Percentiles rank a stretch among this genome's conserved stretches.
phyloP scores from a whole-genome alignment of 2,329 filamentous ascomycete species.

The Seiridium unicorne region DNA sequence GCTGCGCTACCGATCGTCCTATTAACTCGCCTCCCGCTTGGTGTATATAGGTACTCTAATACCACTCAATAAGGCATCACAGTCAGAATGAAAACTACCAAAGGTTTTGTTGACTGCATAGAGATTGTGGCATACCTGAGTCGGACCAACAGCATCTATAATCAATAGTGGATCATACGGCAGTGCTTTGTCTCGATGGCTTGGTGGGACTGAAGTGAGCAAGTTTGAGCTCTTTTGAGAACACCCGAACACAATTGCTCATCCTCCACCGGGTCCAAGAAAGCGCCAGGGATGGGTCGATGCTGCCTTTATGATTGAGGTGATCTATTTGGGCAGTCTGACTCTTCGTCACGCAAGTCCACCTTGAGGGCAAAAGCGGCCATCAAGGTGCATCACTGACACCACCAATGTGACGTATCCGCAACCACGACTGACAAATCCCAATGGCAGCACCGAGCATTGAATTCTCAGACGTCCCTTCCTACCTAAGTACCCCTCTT shows the following conservation, averaged over 20 bases:
- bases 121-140: too few species aligned
- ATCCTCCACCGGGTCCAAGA: too few species aligned
- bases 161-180: too few species aligned
- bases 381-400: constrained; percentile 1
- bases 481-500: not conserved
- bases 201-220: constrained; percentile 18
- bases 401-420: not conserved
- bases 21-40: too few species aligned
- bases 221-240: constrained; percentile 25
- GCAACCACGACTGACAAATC: not conserved
- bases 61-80: too few species aligned
- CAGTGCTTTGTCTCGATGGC: too few species aligned
- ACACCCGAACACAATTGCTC: not conserved
- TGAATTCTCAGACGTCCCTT: not conserved
- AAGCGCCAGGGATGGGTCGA: not conserved
- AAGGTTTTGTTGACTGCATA: too few species aligned
- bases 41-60: too few species aligned
- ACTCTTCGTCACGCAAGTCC: not conserved
- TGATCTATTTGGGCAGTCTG: not conserved
- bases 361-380: constrained; percentile 7
- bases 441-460: not conserved
- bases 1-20: too few species aligned
- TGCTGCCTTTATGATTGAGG: not conserved
- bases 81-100: too few species aligned
- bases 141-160: too few species aligned